Percentiles rank a stretch among this genome's conserved stretches.
These are phyloP conservation scores for Gymnopus androsaceus DNA, from an alignment of 1,284 basidiomycete genomes.

Conservation along the genomic window DNA sequence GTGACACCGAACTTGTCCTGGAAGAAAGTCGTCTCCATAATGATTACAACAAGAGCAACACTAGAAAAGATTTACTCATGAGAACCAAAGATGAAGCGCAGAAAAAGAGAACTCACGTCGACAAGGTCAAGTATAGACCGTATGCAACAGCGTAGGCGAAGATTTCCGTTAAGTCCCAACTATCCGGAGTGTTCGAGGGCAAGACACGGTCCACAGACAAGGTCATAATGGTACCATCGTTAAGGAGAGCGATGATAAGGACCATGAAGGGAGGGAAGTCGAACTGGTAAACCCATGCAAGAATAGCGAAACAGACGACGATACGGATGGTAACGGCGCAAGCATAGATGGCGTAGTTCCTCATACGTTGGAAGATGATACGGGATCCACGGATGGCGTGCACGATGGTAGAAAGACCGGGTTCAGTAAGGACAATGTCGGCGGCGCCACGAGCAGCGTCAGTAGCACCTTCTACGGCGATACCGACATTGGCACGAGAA, in stretches of 20 bases:
- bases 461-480: slow-evolving; percentile 95
- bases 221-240: slow-evolving; percentile 99
- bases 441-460: slow-evolving; percentile 95
- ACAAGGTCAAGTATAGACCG: slow-evolving; percentile 89
- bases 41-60: slow-evolving; percentile 80
- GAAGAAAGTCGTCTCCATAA: slow-evolving; percentile 91
- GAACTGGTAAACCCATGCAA: slow-evolving; percentile 95
- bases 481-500: slow-evolving; percentile 94
- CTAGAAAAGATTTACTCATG: slow-evolving; percentile 40
- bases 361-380: slow-evolving; percentile 97
- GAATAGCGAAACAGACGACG: slow-evolving; percentile 94
- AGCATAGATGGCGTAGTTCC: slow-evolving; percentile 92
- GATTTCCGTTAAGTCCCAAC: slow-evolving; percentile 96
- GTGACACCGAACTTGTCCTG: slow-evolving; percentile 81
- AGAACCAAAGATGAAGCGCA: not conserved
- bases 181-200: slow-evolving; percentile 89
- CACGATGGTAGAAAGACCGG: slow-evolving; percentile 95
- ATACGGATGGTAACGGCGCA: slow-evolving; percentile 98
- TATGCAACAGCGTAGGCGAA: slow-evolving; percentile 95
- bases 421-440: slow-evolving; percentile 94
- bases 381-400: slow-evolving; percentile 95
- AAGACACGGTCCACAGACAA: slow-evolving; percentile 95
- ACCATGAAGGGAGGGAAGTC: slow-evolving; percentile 99
- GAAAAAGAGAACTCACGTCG: slow-evolving; percentile 65
- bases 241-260: slow-evolving; percentile 94